phyloP scores from a whole-genome alignment of 805 yeast species.

The Candida boleticola region DNA sequence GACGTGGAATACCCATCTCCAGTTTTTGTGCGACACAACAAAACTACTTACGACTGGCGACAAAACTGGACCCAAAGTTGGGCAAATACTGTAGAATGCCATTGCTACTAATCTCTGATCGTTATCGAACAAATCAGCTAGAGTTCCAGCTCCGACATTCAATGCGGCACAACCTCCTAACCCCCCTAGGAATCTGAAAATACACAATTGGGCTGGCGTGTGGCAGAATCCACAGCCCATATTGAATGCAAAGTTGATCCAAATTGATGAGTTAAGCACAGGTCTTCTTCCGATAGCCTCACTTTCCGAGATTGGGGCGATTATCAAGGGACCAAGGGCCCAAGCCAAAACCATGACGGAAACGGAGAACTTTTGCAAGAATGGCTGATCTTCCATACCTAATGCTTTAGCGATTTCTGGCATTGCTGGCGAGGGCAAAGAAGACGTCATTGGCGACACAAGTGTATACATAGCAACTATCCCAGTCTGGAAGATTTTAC shows the following conservation, averaged over 20 bases:
- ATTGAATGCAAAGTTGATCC: slow-evolving; percentile 49
- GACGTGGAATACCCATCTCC: slow-evolving; percentile 71
- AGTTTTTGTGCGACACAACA: slow-evolving; percentile 42
- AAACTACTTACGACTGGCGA: slow-evolving; percentile 63
- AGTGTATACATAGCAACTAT: slow-evolving; percentile 56
- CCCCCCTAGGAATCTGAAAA: slow-evolving; percentile 63
- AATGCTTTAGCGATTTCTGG: slow-evolving; percentile 45
- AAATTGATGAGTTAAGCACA: slow-evolving; percentile 52
- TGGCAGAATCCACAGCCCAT: slow-evolving; percentile 62
- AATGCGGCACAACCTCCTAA: slow-evolving; percentile 66
- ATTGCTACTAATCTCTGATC: slow-evolving; percentile 53
- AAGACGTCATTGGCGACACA: slow-evolving; percentile 60
- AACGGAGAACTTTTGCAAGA: slow-evolving; percentile 52
- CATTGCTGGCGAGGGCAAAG: slow-evolving; percentile 62
- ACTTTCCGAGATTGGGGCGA: slow-evolving; percentile 68
- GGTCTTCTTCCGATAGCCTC: slow-evolving; percentile 53
- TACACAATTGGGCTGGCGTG: slow-evolving; percentile 56
- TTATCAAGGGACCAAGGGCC: slow-evolving; percentile 63
- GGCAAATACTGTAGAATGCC: slow-evolving; percentile 55
- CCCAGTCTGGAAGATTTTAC: slow-evolving; percentile 43
- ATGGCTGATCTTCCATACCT: slow-evolving; percentile 34
- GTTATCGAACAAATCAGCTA: slow-evolving; percentile 60
- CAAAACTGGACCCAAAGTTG: slow-evolving; percentile 67
- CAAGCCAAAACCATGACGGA: slow-evolving; percentile 68
- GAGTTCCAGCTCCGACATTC: slow-evolving; percentile 66